These are phyloP conservation scores for Myxozyma mucilagina DNA, from an alignment of 805 yeast genomes.

Conservation along the genomic window DNA sequence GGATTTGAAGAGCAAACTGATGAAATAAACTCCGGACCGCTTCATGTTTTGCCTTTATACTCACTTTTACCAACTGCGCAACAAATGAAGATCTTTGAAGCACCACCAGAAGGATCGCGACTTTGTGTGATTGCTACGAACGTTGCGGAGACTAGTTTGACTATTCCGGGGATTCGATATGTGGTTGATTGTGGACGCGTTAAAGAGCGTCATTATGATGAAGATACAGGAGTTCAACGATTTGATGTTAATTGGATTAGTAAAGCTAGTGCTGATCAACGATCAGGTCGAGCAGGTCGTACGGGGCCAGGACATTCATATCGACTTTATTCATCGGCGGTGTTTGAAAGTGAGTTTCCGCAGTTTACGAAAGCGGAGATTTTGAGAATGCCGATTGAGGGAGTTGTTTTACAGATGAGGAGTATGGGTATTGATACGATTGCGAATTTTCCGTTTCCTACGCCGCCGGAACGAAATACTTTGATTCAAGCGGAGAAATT, in stretches of 20 bases:
- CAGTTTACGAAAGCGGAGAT: slow-evolving; percentile 90
- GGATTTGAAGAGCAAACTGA: slow-evolving; percentile 68
- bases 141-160: slow-evolving; percentile 95
- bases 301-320: slow-evolving; percentile 99
- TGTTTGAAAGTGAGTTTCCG: slow-evolving; percentile 79
- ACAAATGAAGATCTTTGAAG: slow-evolving; percentile 87
- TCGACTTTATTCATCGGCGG: slow-evolving; percentile 88
- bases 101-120: slow-evolving; percentile 82
- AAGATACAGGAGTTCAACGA: slow-evolving; percentile 86
- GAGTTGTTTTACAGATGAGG: slow-evolving; percentile 93
- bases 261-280: slow-evolving; percentile 92
- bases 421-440: slow-evolving; percentile 94
- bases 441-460: slow-evolving; percentile 92
- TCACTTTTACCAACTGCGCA: slow-evolving; percentile 91
- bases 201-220: slow-evolving; percentile 81
- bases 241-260: slow-evolving; percentile 90
- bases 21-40: slow-evolving; percentile 54
- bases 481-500: slow-evolving; percentile 66
- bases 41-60: slow-evolving; percentile 88
- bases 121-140: slow-evolving; percentile 94
- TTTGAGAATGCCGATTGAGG: slow-evolving; percentile 91
- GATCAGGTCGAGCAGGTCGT: slow-evolving; percentile 97
- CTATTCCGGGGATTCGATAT: slow-evolving; percentile 92
- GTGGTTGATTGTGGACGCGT: slow-evolving; percentile 95
- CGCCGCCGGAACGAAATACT: slow-evolving; percentile 72